Evolutionary conservation across 768 basidiomycete genomes (phyloP).

Genomic region (Leccinum subgranulosum): DNA sequence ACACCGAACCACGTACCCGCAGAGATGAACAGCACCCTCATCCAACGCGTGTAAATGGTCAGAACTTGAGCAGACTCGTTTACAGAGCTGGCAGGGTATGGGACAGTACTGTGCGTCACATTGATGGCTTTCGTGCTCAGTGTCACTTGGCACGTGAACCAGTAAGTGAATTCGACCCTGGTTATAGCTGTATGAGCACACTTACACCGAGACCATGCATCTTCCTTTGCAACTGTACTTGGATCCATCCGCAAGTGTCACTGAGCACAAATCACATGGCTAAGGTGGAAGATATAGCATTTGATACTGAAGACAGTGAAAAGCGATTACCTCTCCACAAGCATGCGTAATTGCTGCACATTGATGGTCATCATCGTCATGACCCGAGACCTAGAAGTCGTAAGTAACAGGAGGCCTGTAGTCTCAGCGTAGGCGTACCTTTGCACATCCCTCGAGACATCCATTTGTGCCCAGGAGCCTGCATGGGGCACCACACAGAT

Average conservation of each 20-base stretch:
- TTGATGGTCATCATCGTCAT: conserved; percentile 47
- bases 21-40: conserved; percentile 44
- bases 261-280: conserved; percentile 41
- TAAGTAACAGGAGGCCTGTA: background rate
- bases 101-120: conserved; percentile 55
- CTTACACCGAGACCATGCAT: conserved; percentile 43
- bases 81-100: conserved; percentile 52
- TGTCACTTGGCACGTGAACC: conserved; percentile 35
- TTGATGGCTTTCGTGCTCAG: conserved; percentile 43
- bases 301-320: background rate
- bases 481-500: conserved; percentile 56
- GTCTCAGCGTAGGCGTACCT: conserved; percentile 32
- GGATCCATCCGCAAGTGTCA: conserved; percentile 25
- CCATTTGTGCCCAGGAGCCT: conserved; percentile 43
- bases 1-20: conserved; percentile 41
- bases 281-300: conserved; percentile 14
- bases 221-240: conserved; percentile 39
- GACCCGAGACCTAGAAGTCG: conserved; percentile 40
- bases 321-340: conserved; percentile 47
- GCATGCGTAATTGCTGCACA: conserved; percentile 51
- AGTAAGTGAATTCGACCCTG: background rate
- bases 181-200: background rate
- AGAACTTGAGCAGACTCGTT: conserved; percentile 42
- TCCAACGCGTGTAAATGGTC: conserved; percentile 54
- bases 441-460: conserved; percentile 51